Base-by-base conservation (phyloP, 768 basidiomycete genomes). In the Tylopilus vinaceipallidus region DNA sequence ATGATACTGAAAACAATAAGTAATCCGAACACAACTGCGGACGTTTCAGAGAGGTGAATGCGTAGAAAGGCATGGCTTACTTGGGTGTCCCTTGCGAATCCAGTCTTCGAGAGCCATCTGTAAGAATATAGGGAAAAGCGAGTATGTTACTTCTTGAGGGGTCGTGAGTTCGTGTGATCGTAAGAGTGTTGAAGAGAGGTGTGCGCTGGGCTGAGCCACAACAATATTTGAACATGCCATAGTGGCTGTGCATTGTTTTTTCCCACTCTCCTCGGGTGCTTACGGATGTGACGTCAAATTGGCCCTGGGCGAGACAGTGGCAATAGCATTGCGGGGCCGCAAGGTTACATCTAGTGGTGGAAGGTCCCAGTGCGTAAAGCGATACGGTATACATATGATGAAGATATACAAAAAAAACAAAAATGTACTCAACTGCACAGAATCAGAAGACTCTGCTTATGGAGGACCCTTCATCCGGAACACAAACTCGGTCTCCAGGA, bases 1-100 rank as follows among this genome's bases (percentile, higher is more conserved):
- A 90, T 80, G 56, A 86, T 77, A 27, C 76, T 75, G 65, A 86
- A 80, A 38, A 84, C n/a, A 43, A 84, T 42, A 17, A 70, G 62
- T 69, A 48, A 83, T 69, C 49, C 83, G 56, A 45, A 74, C 69
- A 60, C 84, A 78, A 53, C 79, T 71, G 61, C 79, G 78, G 50
- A 6, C 39, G 52, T 47, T 42, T 48, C 34, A 52, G 41, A 45
- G 6, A 39, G 9, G 23, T 29, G 20, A 29, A 29, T 19, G 22
- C 41, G 24, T 3, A 16, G 13, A 22, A 32, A 39, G 20, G 45
- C 6, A 4, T 29, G 11, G 61, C 81, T 42, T 56, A 84, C 83
- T 73, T 12, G 82, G 76, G 57, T 83, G 81, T 17, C 81, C 83
- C 49, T 74, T 69, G 56, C 76, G 72, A 42, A 83, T 65, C 51